phyloP scores from a whole-genome alignment of 129 eudicot species.

The Apium graveolens region DNA sequence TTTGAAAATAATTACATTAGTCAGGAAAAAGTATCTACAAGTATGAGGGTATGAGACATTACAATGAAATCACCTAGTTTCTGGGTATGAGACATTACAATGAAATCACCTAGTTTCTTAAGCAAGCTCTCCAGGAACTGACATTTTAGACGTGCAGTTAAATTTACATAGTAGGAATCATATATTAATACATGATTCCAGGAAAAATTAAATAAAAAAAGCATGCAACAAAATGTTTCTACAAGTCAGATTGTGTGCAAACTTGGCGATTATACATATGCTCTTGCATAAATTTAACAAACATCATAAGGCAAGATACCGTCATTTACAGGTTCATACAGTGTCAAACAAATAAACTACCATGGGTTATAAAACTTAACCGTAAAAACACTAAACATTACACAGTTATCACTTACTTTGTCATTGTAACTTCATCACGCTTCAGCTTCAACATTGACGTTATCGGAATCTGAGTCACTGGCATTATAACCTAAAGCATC shows the following conservation, averaged over 20 bases:
- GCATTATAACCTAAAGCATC: conserved; percentile 42
- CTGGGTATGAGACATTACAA: too few species aligned
- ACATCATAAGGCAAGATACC: background rate
- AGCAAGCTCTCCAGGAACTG: too few species aligned
- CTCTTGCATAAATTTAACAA: background rate
- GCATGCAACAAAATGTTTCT: background rate
- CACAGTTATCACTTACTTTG: conserved; percentile 15
- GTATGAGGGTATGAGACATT: background rate
- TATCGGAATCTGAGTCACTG: conserved; percentile 59
- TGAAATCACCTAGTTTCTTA: too few species aligned
- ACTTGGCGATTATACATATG: background rate
- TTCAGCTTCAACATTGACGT: conserved; percentile 17
- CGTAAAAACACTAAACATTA: background rate
- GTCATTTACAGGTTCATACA: background rate
- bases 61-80: too few species aligned
- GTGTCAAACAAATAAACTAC: background rate
- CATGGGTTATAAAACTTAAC: background rate
- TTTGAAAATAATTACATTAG: background rate
- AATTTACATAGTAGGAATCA: background rate
- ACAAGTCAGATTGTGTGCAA: background rate
- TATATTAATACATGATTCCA: background rate
- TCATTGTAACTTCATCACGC: background rate
- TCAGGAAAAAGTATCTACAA: background rate
- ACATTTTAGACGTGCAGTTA: background rate
- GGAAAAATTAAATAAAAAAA: background rate